Evolutionary conservation across 148 eudicot species (phyloP).

Genomic region (Persicaria maculosa): DNA sequence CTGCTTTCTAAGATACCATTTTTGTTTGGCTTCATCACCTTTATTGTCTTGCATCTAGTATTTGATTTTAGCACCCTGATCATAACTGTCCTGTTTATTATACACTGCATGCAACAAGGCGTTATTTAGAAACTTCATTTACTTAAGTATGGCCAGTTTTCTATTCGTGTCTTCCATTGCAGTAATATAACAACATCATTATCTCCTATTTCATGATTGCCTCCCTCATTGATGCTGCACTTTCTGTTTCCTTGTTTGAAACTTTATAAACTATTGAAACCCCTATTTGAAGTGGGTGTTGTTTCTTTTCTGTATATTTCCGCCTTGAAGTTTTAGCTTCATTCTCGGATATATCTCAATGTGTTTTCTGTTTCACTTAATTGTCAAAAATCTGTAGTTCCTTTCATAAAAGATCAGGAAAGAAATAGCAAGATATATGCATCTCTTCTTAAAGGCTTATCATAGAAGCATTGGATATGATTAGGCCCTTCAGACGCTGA

Average conservation of each 20-base stretch:
- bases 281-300: no score
- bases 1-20: neutral
- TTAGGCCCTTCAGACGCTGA: neutral
- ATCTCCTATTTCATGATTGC: neutral
- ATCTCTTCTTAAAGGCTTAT: neutral
- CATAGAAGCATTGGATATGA: neutral
- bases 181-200: neutral
- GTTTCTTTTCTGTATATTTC: neutral
- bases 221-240: neutral
- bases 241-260: no score
- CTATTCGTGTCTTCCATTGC: neutral
- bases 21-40: slow-evolving; percentile 2
- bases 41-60: slow-evolving; percentile 1
- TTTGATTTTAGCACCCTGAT: neutral
- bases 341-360: neutral
- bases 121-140: neutral
- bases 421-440: neutral
- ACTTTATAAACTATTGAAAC: no score
- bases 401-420: neutral
- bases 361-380: neutral
- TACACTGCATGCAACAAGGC: neutral
- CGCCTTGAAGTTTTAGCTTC: neutral
- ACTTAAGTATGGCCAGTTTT: neutral
- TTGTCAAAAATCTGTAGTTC: neutral
- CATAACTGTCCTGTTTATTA: neutral